Evolutionary conservation across 2,329 filamentous ascomycete genomes (phyloP).

Genomic region (Cytospora schulzeri): DNA sequence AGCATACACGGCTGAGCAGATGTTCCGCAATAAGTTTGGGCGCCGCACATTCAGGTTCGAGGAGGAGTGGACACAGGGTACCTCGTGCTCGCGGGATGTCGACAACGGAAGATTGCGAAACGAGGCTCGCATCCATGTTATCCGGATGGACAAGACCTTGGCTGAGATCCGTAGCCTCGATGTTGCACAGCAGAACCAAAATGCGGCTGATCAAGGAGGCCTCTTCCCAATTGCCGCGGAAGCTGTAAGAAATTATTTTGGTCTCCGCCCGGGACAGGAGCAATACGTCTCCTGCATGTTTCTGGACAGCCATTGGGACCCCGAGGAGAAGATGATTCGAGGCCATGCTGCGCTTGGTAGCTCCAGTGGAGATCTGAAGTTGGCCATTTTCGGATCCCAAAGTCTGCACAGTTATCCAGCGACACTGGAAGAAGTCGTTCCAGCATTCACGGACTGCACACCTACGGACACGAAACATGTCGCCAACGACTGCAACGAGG

Average conservation of each 20-base stretch:
- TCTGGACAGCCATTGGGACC: constrained; percentile 89
- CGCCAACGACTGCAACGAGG: constrained; percentile 84
- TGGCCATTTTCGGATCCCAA: constrained; percentile 92
- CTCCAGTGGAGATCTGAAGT: constrained; percentile 68
- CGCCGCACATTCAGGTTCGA: constrained; percentile 87
- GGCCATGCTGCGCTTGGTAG: constrained; percentile 87
- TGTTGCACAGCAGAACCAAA: constrained; percentile 73
- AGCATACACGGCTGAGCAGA: constrained; percentile 94
- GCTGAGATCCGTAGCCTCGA: constrained; percentile 80
- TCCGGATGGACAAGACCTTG: constrained; percentile 81
- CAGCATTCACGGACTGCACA: constrained; percentile 88
- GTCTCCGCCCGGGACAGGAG: constrained; percentile 73
- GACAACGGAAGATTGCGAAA: constrained; percentile 76
- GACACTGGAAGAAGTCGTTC: constrained; percentile 84
- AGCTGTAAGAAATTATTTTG: constrained; percentile 78
- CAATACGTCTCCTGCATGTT: constrained; percentile 86
- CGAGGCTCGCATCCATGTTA: constrained; percentile 86
- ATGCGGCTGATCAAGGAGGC: constrained; percentile 69
- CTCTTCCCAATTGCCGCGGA: constrained; percentile 77
- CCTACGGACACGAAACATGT: constrained; percentile 79
- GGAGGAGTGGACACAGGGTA: constrained; percentile 90
- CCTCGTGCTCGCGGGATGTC: constrained; percentile 74
- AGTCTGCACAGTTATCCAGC: constrained; percentile 88
- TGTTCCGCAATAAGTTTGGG: constrained; percentile 86
- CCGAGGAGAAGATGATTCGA: constrained; percentile 65